Conservation (phyloP, 768 basidiomycete species). For the Dentipellis fragilis region DNA sequence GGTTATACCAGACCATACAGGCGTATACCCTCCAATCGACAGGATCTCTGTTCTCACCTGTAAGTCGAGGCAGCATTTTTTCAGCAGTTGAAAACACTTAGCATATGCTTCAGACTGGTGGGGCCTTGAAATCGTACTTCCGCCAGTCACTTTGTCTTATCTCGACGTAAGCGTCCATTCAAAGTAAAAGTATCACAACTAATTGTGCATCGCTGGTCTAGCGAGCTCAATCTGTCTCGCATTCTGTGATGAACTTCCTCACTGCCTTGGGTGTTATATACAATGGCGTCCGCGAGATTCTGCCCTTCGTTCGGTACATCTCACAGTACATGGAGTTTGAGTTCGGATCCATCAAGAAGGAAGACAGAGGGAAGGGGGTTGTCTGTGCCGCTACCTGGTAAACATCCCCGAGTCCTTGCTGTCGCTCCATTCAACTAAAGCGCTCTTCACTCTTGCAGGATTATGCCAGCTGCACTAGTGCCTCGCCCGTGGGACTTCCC, state of each 20-base stretch:
- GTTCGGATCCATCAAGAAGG: conserved; percentile 49
- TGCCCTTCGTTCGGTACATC: conserved; percentile 80
- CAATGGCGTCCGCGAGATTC: conserved; percentile 70
- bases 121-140: conserved; percentile 75
- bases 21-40: conserved; percentile 64
- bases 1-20: conserved; percentile 56
- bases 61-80: conserved; percentile 25
- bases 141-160: conserved; percentile 54
- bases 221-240: conserved; percentile 51
- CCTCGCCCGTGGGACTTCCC: conserved; percentile 76
- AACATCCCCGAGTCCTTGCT: conserved; percentile 7
- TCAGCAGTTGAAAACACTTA: neutral
- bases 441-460: conserved; percentile 28
- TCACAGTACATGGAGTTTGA: conserved; percentile 73
- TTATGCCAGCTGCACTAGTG: conserved; percentile 70
- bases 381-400: conserved; percentile 88
- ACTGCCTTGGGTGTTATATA: conserved; percentile 61
- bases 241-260: conserved; percentile 61
- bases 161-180: conserved; percentile 35
- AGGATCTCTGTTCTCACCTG: conserved; percentile 74
- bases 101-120: conserved; percentile 61
- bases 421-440: neutral
- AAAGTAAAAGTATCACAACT: neutral
- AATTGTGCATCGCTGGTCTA: conserved; percentile 16
- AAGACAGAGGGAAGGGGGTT: conserved; percentile 67